Evolutionary conservation across 2,329 filamentous ascomycete species (phyloP), one percentile per base, ranked within the genome.

Genomic region (Penicillium sp.): DNA sequence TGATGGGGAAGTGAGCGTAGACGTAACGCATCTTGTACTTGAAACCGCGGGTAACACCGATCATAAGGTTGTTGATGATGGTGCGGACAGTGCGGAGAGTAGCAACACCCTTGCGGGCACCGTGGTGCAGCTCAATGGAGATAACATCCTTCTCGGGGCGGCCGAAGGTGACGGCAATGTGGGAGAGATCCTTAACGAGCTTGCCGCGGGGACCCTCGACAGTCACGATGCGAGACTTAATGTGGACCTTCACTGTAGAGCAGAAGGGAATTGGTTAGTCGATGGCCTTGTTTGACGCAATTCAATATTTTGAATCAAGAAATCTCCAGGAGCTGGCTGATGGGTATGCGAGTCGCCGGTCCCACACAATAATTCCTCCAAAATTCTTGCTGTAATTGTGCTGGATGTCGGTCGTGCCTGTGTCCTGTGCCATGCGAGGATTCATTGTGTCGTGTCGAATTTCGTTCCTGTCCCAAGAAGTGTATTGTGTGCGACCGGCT

Each of bases 21-120:
- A 99, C 93, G 82, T 99, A 99, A 72, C 95, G 89, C 92, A 99
- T 97, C 89, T 99, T 99, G 88, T 99, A 99, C 82, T 95, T 95
- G 89, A 87, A 99, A 67, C 93, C 93, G 83, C 92, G 95, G 76
- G 93, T 99, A 65, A 99, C 93, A 77, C 93, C 93, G 70, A 91
- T 86, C 77, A 99, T 88, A 80, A 99, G 76, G 87, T 99, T 99
- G 84, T 95, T 89, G 83, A 99, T 95, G 78, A 97, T 78, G 63
- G 92, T 92, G 73, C 90, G 89, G 80, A 99, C 93, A 71, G 93
- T 99, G 71, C 93, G 90, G 77, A 99, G 90, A 66, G 92, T 89
- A 72, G 93, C 93, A 73, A 99, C 88, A 76, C 89, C 92, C 87
- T 99, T 99, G 80, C 93, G 89, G 73, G 82, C 83, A 75, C 93